Base-by-base conservation (phyloP, 2,329 filamentous ascomycete species). In the Trichoderma sp. region DNA sequence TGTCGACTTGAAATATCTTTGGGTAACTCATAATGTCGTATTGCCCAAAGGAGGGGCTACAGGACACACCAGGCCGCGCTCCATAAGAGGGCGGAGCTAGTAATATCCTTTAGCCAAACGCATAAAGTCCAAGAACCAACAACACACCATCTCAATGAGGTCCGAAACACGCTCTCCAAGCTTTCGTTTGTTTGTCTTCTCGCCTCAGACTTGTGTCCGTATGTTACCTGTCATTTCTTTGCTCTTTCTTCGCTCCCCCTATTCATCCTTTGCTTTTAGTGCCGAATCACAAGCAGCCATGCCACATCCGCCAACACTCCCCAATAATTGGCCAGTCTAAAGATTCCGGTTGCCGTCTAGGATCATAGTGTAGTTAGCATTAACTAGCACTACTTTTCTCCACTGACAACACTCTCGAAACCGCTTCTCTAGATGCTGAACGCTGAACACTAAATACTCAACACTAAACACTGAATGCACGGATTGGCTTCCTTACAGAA, bases 91-190 rank as follows among this genome's bases (percentile, higher is more conserved):
- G 53, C 50, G 34, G 50, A 64, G 60, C 45, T 52, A 64, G 45
- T 32, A 64, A 32, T 32, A 52, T 37, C 42, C 42, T 61, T 61
- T 54, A 32, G 60, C 45, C 60, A 54, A 42, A 64, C 60, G 60
- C 60, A 64, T 64, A 54, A 64, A 53, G 17, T 54, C 39, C 39
- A 65, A 27, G 39, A 50, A 67, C 66, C 58, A 68, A 68, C 66
- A 64, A 68, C 58, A 68, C 66, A 68, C 66, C 66, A 68, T 64
- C 52, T 57, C 50, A 25, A 56, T 29, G 58, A 52, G 34, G 27
- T 25, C 45, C 6, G 29, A 35, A 59, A 64, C 50, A 19, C 52
- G 32, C n/a, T 57, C 37, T 27, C 29, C 39, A 25, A 27, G 37
- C 37, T 22, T 35, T 34, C n/a, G 5, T 50, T 58, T 35, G 19